Conservation (phyloP, 805 yeast genomes). For the Kodamaea kaohsiungensis region DNA sequence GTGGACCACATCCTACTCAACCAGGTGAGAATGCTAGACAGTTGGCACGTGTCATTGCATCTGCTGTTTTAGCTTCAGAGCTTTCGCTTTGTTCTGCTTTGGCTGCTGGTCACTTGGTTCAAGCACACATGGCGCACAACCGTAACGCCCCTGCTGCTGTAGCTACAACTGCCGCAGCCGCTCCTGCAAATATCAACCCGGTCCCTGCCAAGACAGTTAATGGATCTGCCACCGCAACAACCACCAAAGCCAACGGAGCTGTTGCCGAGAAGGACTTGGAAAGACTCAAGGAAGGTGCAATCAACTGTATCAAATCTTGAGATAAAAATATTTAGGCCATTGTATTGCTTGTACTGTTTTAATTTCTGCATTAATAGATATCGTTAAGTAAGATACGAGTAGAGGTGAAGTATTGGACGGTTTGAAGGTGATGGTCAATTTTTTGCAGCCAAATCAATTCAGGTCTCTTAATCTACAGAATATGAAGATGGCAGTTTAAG, state of each 20-base stretch:
- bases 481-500: too few species aligned
- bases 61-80: conserved; percentile 95
- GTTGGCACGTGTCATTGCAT: conserved; percentile 88
- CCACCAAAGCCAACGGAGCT: conserved; percentile 8
- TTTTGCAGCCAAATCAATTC: background rate
- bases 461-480: too few species aligned
- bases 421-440: too few species aligned
- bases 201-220: conserved; percentile 1
- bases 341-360: conserved; percentile 1
- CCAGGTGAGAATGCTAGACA: conserved; percentile 97
- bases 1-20: conserved; percentile 90
- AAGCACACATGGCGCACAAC: conserved; percentile 95
- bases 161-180: conserved; percentile 19
- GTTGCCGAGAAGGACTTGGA: conserved; percentile 23
- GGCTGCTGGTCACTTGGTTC: conserved; percentile 98
- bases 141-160: conserved; percentile 56
- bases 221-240: background rate
- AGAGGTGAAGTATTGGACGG: background rate
- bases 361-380: conserved; percentile 9
- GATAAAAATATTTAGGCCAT: conserved; percentile 11
- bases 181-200: conserved; percentile 4
- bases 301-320: conserved; percentile 67
- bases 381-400: background rate
- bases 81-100: conserved; percentile 91
- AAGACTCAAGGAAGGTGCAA: conserved; percentile 69